These are phyloP conservation scores for Leccinum longicurvipes DNA, from an alignment of 768 basidiomycete genomes.

Conservation along the genomic window DNA sequence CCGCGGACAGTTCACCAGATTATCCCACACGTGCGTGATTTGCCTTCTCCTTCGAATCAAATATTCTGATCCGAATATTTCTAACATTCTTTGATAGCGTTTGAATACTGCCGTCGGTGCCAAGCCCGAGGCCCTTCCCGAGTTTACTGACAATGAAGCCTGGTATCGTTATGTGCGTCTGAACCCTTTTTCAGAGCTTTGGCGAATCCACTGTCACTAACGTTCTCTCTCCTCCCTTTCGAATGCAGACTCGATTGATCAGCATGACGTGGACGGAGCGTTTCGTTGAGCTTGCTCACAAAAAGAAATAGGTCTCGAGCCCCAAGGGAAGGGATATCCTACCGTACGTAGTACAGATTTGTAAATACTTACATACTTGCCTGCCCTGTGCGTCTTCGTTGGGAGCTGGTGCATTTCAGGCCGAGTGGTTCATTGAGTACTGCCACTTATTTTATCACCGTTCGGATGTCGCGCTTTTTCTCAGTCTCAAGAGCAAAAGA, in stretches of 20 bases:
- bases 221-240: not conserved
- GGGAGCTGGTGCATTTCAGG: too few relatives aligned
- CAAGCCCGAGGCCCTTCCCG: slow-evolving; percentile 28
- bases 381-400: too few relatives aligned
- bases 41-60: not conserved
- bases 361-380: too few relatives aligned
- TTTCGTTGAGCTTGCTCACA: slow-evolving; percentile 21
- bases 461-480: too few relatives aligned
- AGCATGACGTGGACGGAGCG: slow-evolving; percentile 26
- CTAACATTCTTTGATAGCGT: slow-evolving; percentile 26
- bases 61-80: not conserved
- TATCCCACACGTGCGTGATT: slow-evolving; percentile 37
- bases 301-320: slow-evolving; percentile 1
- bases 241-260: slow-evolving; percentile 16
- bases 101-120: slow-evolving; percentile 27
- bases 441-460: too few relatives aligned
- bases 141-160: slow-evolving; percentile 31
- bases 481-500: too few relatives aligned
- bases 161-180: slow-evolving; percentile 34
- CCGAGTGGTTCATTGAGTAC: too few relatives aligned
- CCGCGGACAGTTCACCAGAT: slow-evolving; percentile 31
- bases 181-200: not conserved
- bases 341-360: not conserved
- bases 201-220: not conserved
- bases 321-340: not conserved